Evolutionary conservation across 768 basidiomycete genomes (phyloP).

Genomic region (Mycena vitilis): DNA sequence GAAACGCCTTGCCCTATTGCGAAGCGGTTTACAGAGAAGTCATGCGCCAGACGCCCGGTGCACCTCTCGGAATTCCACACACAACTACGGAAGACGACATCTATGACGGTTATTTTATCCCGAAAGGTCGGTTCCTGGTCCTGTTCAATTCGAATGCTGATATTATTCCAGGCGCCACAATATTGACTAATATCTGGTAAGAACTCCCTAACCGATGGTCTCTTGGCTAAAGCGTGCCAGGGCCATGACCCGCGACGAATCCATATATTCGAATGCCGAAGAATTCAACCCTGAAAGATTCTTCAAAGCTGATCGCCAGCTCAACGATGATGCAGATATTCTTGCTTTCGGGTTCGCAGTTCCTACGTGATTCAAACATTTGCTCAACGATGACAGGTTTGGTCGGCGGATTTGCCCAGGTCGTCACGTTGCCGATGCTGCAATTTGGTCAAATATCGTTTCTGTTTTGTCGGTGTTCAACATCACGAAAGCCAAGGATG

Average conservation of each 20-base stretch:
- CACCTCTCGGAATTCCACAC: conserved; percentile 27
- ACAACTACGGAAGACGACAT: conserved; percentile 42
- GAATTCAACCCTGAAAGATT: conserved; percentile 45
- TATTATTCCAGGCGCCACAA: conserved; percentile 20
- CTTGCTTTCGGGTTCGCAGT: conserved; percentile 26
- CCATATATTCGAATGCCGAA: conserved; percentile 43
- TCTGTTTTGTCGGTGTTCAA: conserved; percentile 9
- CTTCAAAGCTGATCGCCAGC: conserved; percentile 33
- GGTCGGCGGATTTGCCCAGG: conserved; percentile 14
- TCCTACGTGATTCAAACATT: background rate
- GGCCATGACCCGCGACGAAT: conserved; percentile 44
- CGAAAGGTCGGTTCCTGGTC: conserved; percentile 38
- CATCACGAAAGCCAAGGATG: conserved; percentile 45
- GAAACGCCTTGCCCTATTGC: background rate
- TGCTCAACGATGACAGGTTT: background rate
- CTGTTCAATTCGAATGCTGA: background rate
- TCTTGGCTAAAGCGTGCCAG: conserved; percentile 1
- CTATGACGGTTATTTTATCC: conserved; percentile 47
- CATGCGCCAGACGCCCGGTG: background rate
- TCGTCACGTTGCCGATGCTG: background rate
- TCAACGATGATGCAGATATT: conserved; percentile 16
- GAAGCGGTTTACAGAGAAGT: conserved; percentile 10
- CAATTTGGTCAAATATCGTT: conserved; percentile 10
- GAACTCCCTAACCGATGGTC: background rate
- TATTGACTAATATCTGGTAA: conserved; percentile 53